These are phyloP conservation scores for Solanum paucissectum DNA, from an alignment of 257 asterid genomes.

Conservation along the genomic window DNA sequence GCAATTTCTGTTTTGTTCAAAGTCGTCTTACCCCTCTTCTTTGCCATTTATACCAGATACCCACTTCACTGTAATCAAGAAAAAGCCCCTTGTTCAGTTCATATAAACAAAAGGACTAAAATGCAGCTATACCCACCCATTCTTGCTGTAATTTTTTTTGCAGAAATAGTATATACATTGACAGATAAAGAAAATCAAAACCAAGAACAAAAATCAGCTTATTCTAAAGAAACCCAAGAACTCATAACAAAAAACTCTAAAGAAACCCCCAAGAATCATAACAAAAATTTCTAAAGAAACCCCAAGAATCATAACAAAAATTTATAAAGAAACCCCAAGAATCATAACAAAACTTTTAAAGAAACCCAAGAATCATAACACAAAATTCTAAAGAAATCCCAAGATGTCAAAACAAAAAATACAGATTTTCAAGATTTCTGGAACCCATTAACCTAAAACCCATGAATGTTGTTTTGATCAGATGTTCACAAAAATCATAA, in stretches of 20 bases:
- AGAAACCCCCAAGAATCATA: background rate
- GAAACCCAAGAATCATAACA: background rate
- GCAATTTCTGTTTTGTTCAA: conserved; percentile 31
- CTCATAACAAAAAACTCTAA: background rate
- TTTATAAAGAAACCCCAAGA: background rate
- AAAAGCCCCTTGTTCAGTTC: background rate
- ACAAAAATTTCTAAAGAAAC: background rate
- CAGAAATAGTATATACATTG: background rate
- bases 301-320: background rate
- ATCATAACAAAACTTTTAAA: background rate
- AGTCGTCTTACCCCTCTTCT: conserved; percentile 29
- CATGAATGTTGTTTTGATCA: background rate
- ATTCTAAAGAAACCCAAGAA: background rate
- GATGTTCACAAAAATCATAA: background rate
- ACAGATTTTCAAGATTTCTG: background rate
- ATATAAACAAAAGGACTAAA: background rate
- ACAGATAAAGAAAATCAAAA: background rate
- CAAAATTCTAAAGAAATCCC: background rate
- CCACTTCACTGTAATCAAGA: background rate
- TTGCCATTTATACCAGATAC: background rate
- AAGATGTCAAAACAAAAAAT: background rate
- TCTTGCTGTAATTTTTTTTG: background rate
- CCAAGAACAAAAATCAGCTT: background rate
- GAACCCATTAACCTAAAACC: background rate
- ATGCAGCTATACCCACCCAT: background rate